Base-by-base conservation (phyloP, 345 rosid genomes). In the Citrus australasica region DNA sequence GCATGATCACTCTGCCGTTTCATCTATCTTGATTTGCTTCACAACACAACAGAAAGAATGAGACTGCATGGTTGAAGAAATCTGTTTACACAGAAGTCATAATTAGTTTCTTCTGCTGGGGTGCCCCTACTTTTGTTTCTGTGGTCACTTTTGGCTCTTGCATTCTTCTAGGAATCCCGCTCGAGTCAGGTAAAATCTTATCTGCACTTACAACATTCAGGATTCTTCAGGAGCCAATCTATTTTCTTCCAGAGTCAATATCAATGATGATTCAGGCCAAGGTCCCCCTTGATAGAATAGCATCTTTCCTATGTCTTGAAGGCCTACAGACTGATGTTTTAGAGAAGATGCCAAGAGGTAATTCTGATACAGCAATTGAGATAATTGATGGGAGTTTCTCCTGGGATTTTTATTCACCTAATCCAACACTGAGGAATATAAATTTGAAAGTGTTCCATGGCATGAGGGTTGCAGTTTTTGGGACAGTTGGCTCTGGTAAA, bases 401-500 rank as follows among this genome's bases (percentile, higher is more conserved):
- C 25, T 92, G 94, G 96, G 91, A 90, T 71, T 74, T 48, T 13
- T 79, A 86, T 53, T 77, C 88, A 11, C 21, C 84, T 25, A 78
- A 71, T 67, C 88, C 88, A 46, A 88, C 90, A 14, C 71, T 93
- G 73, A 88, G 85, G 78, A 89, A 86, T 75, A 79, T 92, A 67
- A 85, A 82, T 25, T 46, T 93, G 65, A 85, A 86, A 70, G 92
- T 87, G 60, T 65, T 27, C 38, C 82, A 72, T 63, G 92, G 95
- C 25, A 92, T 86, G 94, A 86, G 83, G 71, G 89, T 93, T 75
- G 97, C 97, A 46, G 90, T 93, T 75, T 93, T 92, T 40, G 96
- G 96, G 19, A 85, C 89, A 33, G 93, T 91, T 77, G 94, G 98
- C 63, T 89, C 98, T 0, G 93, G 94, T 14, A 93, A 93, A 79